Conservation (phyloP, 2,329 filamentous ascomycete species). For the Pestalotiopsis sp. region DNA sequence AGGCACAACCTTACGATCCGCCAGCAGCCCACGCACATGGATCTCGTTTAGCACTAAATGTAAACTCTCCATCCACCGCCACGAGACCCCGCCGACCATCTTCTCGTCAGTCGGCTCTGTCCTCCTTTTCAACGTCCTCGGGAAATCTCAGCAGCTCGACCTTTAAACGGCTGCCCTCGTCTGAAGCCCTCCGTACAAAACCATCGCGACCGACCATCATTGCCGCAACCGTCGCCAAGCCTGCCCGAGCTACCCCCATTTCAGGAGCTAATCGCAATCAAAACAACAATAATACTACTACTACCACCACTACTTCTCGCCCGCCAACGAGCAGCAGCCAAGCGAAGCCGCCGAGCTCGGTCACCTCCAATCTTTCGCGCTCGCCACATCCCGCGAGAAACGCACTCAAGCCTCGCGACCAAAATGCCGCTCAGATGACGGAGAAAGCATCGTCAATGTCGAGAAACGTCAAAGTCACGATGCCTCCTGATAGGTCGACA, state of each 20-base stretch:
- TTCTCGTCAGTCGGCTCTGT: constrained; percentile 14
- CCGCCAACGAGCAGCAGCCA: neutral
- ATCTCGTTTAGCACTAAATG: constrained; percentile 3
- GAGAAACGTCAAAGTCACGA: constrained; percentile 29
- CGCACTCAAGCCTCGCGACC: constrained; percentile 30
- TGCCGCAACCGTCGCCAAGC: constrained; percentile 12
- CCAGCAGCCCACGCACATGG: neutral
- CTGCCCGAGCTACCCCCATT: constrained; percentile 6
- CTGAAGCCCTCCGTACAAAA: constrained; percentile 13
- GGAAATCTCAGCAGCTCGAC: constrained; percentile 9
- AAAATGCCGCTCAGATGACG: constrained; percentile 37
- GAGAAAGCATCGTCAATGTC: constrained; percentile 24
- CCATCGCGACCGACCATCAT: constrained; percentile 9
- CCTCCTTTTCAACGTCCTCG: constrained; percentile 8
- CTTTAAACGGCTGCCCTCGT: constrained; percentile 15
- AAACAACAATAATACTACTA: neutral
- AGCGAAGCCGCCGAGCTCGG: neutral
- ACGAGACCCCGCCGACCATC: constrained; percentile 10
- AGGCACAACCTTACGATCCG: neutral
- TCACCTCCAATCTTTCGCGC: neutral
- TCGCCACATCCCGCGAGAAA: constrained; percentile 6
- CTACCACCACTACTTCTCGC: neutral
- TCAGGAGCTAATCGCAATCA: neutral
- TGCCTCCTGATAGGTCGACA: constrained; percentile 44
- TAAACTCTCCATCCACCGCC: neutral